A percentile compares a stretch with the other conserved stretches of the same genome.
phyloP scores from a whole-genome alignment of 345 rosid species.

The Populus alba region DNA sequence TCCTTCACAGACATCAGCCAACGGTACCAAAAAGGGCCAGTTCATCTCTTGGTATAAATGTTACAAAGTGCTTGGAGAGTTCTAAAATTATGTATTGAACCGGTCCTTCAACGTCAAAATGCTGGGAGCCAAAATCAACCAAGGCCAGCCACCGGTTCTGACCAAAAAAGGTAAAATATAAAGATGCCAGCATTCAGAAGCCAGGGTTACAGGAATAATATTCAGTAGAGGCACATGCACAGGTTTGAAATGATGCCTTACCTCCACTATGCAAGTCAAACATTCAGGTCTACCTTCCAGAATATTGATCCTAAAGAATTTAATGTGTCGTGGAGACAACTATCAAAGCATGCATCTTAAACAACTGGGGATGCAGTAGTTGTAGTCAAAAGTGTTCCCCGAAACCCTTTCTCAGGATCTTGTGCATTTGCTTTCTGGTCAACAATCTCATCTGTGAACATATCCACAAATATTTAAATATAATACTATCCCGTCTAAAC shows the following conservation, averaged over 20 bases:
- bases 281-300: slow-evolving; percentile 5
- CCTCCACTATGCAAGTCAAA: slow-evolving; percentile 12
- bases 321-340: neutral
- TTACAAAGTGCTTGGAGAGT: neutral
- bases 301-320: slow-evolving; percentile 17
- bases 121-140: slow-evolving; percentile 11
- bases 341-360: slow-evolving; percentile 18
- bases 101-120: neutral
- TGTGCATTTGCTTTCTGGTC: slow-evolving; percentile 55
- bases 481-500: neutral
- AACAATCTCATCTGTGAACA: slow-evolving; percentile 74
- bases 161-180: neutral
- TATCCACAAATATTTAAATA: neutral
- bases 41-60: neutral
- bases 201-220: neutral
- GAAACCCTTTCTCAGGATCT: slow-evolving; percentile 77
- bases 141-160: slow-evolving; percentile 8
- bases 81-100: neutral
- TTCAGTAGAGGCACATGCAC: neutral
- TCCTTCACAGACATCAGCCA: neutral
- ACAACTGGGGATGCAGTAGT: slow-evolving; percentile 65
- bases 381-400: slow-evolving; percentile 81
- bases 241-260: neutral
- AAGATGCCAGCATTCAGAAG: neutral
- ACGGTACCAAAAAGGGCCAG: neutral